phyloP scores from a whole-genome alignment of 2,329 filamentous ascomycete genomes.

The Thelonectria olida region DNA sequence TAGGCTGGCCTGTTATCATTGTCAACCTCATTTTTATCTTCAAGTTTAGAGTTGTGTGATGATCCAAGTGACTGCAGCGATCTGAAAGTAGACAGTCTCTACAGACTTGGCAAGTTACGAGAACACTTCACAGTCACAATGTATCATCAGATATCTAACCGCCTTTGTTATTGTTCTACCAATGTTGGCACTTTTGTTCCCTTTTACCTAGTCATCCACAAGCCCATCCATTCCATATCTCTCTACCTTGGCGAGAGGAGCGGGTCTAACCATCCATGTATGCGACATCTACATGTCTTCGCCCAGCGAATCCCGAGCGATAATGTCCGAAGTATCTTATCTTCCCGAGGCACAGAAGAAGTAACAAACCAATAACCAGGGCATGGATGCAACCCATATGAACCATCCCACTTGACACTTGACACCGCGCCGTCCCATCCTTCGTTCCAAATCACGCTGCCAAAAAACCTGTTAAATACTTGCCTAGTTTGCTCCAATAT shows the following conservation, averaged over 20 bases:
- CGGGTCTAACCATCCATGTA: conserved; percentile 1
- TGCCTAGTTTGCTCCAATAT: conserved; percentile 1
- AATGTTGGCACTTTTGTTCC: background rate
- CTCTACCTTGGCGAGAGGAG: conserved; percentile 1
- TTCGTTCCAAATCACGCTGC: conserved; percentile 1
- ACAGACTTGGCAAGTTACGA: too few relatives aligned
- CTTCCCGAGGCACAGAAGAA: background rate
- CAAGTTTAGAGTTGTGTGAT: background rate
- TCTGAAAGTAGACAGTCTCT: too few relatives aligned
- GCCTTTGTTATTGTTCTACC: conserved; percentile 5
- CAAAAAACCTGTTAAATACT: conserved; percentile 4
- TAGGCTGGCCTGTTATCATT: background rate
- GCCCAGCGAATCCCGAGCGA: background rate
- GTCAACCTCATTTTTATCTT: background rate
- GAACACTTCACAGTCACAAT: background rate
- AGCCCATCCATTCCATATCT: background rate
- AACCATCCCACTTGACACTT: background rate
- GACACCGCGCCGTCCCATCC: background rate
- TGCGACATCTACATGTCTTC: conserved; percentile 6
- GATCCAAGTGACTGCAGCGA: background rate
- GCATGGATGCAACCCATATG: background rate
- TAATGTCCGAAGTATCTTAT: background rate
- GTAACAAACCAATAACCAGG: background rate
- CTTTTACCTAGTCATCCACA: conserved; percentile 3
- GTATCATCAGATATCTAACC: background rate